Percentiles rank a stretch among this genome's conserved stretches.
Conservation (phyloP, 371 early-diverging fungal species). For the Syncephalastrum racemosum region DNA sequence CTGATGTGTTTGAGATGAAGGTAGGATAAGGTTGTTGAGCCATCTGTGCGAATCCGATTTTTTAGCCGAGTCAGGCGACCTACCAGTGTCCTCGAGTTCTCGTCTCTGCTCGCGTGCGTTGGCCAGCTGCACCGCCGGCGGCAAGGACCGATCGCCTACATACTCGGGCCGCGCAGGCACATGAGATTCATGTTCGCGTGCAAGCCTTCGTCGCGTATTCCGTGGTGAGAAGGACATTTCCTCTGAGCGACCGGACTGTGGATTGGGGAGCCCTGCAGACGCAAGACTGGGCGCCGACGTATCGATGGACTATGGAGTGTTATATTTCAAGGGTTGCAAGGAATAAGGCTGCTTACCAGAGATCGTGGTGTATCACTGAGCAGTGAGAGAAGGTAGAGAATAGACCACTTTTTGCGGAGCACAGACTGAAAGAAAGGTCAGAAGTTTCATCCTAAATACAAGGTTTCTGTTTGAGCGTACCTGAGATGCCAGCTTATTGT, state of each 20-base stretch:
- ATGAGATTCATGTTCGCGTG: slow-evolving; percentile 16
- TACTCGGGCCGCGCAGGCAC: not conserved
- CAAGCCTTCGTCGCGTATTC: slow-evolving; percentile 36
- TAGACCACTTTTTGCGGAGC: slow-evolving; percentile 67
- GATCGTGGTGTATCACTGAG: slow-evolving; percentile 35
- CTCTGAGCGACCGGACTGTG: too few species aligned
- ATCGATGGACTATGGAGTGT: too few species aligned
- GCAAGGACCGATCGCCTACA: slow-evolving; percentile 15
- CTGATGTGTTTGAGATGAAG: slow-evolving; percentile 4
- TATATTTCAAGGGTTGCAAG: too few species aligned
- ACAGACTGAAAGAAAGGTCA: slow-evolving; percentile 31
- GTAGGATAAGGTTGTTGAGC: too few species aligned
- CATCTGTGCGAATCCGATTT: not conserved
- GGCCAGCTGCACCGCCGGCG: slow-evolving; percentile 36
- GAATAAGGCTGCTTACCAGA: too few species aligned
- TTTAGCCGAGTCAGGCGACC: not conserved
- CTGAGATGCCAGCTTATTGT: slow-evolving; percentile 57
- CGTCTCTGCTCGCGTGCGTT: slow-evolving; percentile 26
- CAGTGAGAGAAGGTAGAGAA: slow-evolving; percentile 67
- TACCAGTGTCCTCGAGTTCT: slow-evolving; percentile 10
- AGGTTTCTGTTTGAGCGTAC: slow-evolving; percentile 26
- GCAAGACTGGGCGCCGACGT: too few species aligned
- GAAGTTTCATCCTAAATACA: not conserved
- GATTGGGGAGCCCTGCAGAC: too few species aligned
- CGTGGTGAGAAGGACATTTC: slow-evolving; percentile 16